Evolutionary conservation across 495 filamentous ascomycete species (phyloP).

Genomic region (Choiromyces venosus): DNA sequence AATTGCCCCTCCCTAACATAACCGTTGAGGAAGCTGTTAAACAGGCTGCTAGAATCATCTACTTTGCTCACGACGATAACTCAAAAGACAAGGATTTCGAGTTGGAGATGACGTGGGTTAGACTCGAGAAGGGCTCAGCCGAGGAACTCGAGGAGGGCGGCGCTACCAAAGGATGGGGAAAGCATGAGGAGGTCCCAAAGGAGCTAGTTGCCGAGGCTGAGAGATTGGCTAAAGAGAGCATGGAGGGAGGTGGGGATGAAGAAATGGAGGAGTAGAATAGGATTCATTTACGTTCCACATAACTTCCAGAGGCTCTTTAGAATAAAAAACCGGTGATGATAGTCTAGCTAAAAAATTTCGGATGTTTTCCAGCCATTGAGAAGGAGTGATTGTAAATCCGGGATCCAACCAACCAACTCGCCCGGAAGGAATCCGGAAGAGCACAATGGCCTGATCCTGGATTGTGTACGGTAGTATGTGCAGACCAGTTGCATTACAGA

Average conservation of each 20-base stretch:
- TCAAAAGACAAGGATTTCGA: constrained; percentile 97
- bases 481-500: background rate
- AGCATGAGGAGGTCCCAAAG: constrained; percentile 86
- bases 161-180: constrained; percentile 48
- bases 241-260: constrained; percentile 67
- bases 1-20: constrained; percentile 81
- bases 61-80: constrained; percentile 93
- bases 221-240: constrained; percentile 68
- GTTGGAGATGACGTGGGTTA: constrained; percentile 98
- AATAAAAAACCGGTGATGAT: background rate
- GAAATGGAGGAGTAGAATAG: constrained; percentile 49
- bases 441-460: background rate
- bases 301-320: background rate
- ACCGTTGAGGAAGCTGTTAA: constrained; percentile 82
- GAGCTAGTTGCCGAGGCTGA: constrained; percentile 86
- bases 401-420: background rate
- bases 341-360: background rate
- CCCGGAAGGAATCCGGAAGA: background rate
- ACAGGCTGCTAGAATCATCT: constrained; percentile 93
- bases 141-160: constrained; percentile 46
- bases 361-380: background rate
- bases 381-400: background rate
- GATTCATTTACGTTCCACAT: background rate
- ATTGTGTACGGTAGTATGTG: background rate
- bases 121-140: constrained; percentile 71